Base-by-base conservation (phyloP, 2,329 filamentous ascomycete species). In the Penicillium brasilianum region DNA sequence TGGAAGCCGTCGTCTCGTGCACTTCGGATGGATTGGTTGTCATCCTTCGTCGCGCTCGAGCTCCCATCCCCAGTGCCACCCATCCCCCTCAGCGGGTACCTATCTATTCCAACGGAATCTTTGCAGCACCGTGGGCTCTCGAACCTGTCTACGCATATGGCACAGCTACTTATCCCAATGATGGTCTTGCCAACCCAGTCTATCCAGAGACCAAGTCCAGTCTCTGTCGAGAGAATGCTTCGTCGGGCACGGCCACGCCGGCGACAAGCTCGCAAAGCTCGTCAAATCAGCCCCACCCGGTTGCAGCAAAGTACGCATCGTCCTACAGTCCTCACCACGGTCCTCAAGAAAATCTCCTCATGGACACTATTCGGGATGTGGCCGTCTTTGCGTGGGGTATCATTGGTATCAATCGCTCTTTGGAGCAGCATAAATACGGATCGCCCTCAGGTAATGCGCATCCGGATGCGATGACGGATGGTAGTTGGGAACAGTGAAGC, bases 1-100 rank as follows among this genome's bases (percentile, higher is more conserved):
- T 96, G 4, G 92, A 96, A 77, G 92, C 92, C 2, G 91, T 96
- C n/a, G 88, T 96, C 5, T 96, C 92, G 0, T 96, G 92, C 77
- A 92, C 92, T 2, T 96, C 92, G 0, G 92, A 96, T 74, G 92
- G 92, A 0, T 81, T 96, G 0, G 91, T 96, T 2, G 91, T 96
- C 8, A 88, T 94, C 53, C 80, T 96, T 14, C 86, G 92, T 58
- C 87, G 85, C 65, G 92, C 92, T 25, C 85, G 90, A 28, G 88
- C 91, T 4, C 83, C 87, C 8, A 87, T 93, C 50, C 90, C 57
- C 16, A 59, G 48, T 34, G 82, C 83, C 61, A 51, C 67, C 57
- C 41, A 62, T 9, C 81, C 84, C 13, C 73, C 77, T 28, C 72
- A 81, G 3, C 62, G 65, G 20, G 69, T 75, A 71, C 82, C 76